Base-by-base conservation (phyloP, 2,329 filamentous ascomycete species). In the Teratosphaeria destructans region DNA sequence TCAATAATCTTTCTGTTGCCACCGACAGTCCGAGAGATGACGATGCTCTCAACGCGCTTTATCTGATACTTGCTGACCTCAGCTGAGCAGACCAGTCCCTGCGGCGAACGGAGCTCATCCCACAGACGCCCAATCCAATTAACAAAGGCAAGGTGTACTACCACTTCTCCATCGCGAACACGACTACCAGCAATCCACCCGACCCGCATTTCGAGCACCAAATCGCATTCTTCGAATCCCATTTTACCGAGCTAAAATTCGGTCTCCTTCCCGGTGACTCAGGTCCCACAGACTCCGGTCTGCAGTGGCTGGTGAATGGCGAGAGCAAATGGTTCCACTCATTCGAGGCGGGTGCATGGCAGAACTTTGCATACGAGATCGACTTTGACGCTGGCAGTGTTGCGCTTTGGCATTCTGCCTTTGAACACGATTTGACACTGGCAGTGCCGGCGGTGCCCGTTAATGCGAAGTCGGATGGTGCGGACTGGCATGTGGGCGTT, bases 341-440 rank as follows among this genome's bases (percentile, higher is more conserved):
- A 62, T 85, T 86, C 71, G 78, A 78, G 57, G 77, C 85, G 1
- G 82, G 79, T 49, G 81, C 85, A 11, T 90, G 87, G 87, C 86
- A 90, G 72, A 90, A 90, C 70, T 79, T 89, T 66, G 87, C 86
- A 55, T 89, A 89, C 68, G 85, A 85, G 70, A 87, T 89, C 62
- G 82, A 90, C 75, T 90, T 90, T 67, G 74, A 73, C 16, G 80
- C 76, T 47, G 76, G 79, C 64, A 83, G 79, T 5, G 85, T 90
- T 34, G 81, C 81, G 12, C 84, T 89, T 73, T 89, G 85, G 81
- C 85, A 89, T 72, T 88, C 85, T 0, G 85, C 83, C 16, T 86
- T 85, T 39, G 75, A 76, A 14, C 79, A 80, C 39, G 74, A 80
- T 23, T 75, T 90, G 26, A 78, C 74, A 59, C 79, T 82, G 69